Evolutionary conservation across 192 early-diverging fungal genomes (phyloP).

Genomic region (Coemansia guatemalensis): DNA sequence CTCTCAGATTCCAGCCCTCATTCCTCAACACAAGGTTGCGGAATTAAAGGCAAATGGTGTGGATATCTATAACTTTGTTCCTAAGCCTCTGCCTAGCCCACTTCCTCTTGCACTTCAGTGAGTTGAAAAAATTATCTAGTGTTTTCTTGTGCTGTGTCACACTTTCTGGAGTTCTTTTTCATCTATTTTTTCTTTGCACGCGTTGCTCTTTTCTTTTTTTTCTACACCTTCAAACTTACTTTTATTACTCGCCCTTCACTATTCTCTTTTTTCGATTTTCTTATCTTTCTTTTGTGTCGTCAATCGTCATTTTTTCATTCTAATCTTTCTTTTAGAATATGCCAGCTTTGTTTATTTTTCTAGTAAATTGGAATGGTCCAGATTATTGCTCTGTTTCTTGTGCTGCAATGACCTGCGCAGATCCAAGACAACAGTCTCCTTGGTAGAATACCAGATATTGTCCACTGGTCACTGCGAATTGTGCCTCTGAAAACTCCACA

Average conservation of each 20-base stretch:
- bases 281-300: conserved; percentile 4
- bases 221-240: conserved; percentile 1
- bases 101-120: conserved; percentile 50
- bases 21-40: conserved; percentile 69
- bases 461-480: conserved; percentile 62
- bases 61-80: conserved; percentile 49
- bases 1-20: conserved; percentile 71
- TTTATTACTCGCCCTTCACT: conserved; percentile 2
- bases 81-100: conserved; percentile 42
- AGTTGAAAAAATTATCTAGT: background rate
- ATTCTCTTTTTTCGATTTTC: conserved; percentile 15
- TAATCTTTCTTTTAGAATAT: conserved; percentile 9
- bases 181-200: conserved; percentile 1
- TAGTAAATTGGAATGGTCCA: too few relatives aligned
- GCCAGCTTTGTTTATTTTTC: too few relatives aligned
- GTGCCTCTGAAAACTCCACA: conserved; percentile 56
- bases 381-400: background rate
- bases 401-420: conserved; percentile 51
- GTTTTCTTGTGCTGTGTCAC: background rate
- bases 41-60: conserved; percentile 40
- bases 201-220: conserved; percentile 8
- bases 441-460: conserved; percentile 63
- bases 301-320: conserved; percentile 17
- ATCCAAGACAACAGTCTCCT: conserved; percentile 65
- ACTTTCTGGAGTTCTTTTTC: background rate